Conservation (phyloP, 169 alveolate species). For the Nephromyces sp. region DNA sequence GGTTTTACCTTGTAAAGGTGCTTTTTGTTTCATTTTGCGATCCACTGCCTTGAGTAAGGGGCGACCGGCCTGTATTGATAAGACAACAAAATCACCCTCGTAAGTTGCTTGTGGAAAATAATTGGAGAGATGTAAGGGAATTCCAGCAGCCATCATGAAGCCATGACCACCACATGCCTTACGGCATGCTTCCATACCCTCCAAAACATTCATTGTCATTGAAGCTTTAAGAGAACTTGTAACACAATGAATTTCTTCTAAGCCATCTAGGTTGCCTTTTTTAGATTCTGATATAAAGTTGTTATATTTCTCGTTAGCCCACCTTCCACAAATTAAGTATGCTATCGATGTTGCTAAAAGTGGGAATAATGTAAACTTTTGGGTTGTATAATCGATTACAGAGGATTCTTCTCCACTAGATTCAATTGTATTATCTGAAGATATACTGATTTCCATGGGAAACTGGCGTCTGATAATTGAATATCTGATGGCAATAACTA, state of each 20-base stretch:
- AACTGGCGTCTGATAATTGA: background rate
- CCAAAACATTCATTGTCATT: conserved; percentile 9
- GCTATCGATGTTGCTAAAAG: conserved; percentile 25
- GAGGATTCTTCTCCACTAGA: no score
- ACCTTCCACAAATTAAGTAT: conserved; percentile 9
- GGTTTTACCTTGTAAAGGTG: background rate
- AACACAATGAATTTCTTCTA: conserved; percentile 14
- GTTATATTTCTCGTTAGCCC: conserved; percentile 9
- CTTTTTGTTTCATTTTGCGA: conserved; percentile 5
- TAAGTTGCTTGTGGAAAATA: conserved; percentile 29
- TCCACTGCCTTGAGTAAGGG: conserved; percentile 16
- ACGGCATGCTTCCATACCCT: conserved; percentile 17
- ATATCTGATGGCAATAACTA: conserved; percentile 18
- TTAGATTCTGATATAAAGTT: background rate
- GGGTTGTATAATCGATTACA: conserved; percentile 23
- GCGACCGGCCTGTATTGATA: conserved; percentile 30
- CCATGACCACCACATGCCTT: conserved; percentile 36
- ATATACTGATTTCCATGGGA: background rate
- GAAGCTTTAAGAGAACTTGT: conserved; percentile 25
- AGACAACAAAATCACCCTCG: conserved; percentile 30
- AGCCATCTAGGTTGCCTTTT: background rate
- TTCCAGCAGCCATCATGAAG: conserved; percentile 17
- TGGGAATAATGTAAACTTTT: conserved; percentile 23
- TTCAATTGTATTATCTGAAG: no score
- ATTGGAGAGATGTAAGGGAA: conserved; percentile 12